These are phyloP conservation scores for Lactarius vividus DNA, from an alignment of 768 basidiomycete genomes.

Conservation along the genomic window DNA sequence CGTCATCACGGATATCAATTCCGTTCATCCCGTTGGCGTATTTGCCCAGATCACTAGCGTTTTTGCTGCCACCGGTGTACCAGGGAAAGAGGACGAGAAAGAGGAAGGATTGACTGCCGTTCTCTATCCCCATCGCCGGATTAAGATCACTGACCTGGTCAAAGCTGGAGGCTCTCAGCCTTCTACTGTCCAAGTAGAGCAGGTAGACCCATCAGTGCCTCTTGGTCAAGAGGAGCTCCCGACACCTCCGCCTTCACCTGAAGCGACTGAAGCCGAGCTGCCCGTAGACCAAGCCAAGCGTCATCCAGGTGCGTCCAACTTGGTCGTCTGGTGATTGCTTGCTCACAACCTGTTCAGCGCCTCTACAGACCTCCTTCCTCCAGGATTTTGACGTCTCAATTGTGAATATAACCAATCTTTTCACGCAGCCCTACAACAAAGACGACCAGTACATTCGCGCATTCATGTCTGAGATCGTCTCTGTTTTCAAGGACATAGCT, in stretches of 20 bases:
- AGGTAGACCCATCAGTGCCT: conserved; percentile 33
- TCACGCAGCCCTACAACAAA: conserved; percentile 80
- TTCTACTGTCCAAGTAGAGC: conserved; percentile 37
- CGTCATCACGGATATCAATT: conserved; percentile 82
- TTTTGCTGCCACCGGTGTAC: conserved; percentile 57
- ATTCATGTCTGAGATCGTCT: conserved; percentile 94
- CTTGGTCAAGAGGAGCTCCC: conserved; percentile 46
- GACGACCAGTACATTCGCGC: conserved; percentile 95
- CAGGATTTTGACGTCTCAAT: conserved; percentile 82
- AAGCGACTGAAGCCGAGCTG: conserved; percentile 11
- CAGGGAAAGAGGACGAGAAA: conserved; percentile 67
- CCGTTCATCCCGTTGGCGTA: conserved; percentile 90
- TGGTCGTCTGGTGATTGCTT: not conserved
- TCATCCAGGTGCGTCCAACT: conserved; percentile 20
- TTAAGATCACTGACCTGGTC: conserved; percentile 83
- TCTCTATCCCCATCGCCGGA: conserved; percentile 88
- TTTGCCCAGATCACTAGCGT: conserved; percentile 97
- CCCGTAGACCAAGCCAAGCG: conserved; percentile 17
- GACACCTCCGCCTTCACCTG: conserved; percentile 44
- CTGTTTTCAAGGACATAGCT: conserved; percentile 98
- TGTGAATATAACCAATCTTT: conserved; percentile 82
- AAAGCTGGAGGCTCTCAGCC: conserved; percentile 51
- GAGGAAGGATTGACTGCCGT: conserved; percentile 94
- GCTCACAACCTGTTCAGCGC: conserved; percentile 39
- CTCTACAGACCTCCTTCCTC: conserved; percentile 81